Percentiles rank a stretch among this genome's conserved stretches.
Conservation (phyloP, 805 yeast genomes). For the Yarrowia porcina region DNA sequence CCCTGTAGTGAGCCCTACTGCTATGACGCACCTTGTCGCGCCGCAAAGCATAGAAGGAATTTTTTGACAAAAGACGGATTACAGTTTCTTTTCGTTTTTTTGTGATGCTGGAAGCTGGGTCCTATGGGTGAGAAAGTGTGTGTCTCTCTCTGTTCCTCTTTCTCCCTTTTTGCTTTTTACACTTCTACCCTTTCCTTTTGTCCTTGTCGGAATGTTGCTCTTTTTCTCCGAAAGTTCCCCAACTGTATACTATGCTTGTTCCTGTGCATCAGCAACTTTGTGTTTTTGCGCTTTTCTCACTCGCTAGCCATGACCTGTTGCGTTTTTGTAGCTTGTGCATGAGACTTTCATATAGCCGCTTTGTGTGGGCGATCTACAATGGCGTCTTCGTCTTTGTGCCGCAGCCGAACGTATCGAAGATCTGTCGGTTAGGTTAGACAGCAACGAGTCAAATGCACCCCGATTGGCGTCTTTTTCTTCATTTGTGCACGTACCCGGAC, state of each 20-base stretch:
- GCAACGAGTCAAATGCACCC: not conserved
- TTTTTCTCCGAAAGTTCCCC: not conserved
- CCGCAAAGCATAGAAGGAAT: constrained; percentile 18
- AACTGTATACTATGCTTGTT: not conserved
- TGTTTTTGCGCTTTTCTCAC: not conserved
- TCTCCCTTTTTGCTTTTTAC: not conserved
- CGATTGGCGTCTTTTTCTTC: not conserved
- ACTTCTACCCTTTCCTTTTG: not conserved
- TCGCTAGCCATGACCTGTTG: constrained; percentile 17
- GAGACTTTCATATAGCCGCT: constrained; percentile 24
- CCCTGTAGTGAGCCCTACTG: constrained; percentile 3
- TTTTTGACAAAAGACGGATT: not conserved
- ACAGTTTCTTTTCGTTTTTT: not conserved
- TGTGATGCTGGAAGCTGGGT: not conserved
- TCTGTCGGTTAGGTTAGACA: constrained; percentile 16
- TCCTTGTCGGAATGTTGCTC: constrained; percentile 15
- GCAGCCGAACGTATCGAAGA: constrained; percentile 22
- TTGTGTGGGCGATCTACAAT: constrained; percentile 19
- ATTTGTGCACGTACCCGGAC: not conserved
- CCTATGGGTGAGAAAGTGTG: not conserved
- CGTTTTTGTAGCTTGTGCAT: constrained; percentile 3
- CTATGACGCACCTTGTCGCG: constrained; percentile 17
- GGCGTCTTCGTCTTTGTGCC: constrained; percentile 21
- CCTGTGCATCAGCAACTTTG: not conserved
- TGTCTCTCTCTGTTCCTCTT: not conserved